Base-by-base conservation (phyloP, 106 monocot genomes). In the Xerophyta viscosa region DNA sequence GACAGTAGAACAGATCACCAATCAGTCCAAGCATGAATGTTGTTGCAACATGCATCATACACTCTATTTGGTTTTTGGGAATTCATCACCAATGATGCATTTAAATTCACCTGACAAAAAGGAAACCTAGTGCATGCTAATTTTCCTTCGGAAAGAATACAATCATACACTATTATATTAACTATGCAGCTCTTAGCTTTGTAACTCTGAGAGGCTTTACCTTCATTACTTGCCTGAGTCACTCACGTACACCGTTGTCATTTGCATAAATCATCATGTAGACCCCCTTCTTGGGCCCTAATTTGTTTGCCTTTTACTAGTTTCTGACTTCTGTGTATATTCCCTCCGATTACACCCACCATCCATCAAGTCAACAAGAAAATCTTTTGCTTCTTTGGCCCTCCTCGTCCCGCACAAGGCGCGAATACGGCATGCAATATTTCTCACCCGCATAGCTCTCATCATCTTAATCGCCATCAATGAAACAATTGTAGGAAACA, bases 401-500 rank as follows among this genome's bases (percentile, higher is more conserved):
- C 76, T 76, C 3, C 86, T 66, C 20, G 60, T 57, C 61, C 89
- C 89, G 45, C 85, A 86, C 22, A 98, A 41, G 1, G 94, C 66
- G 59, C 88, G 88, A 18, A 96, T 77, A 69, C 2, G 94, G 84
- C 0, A 88, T 96, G 44, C 85, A 96, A 8, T 75, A 77, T 66
- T 57, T 65, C 57, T 77, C 4, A 29, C 37, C 18, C 65, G 71
- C 98, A 98, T 89, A 10, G 41, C 33, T 48, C 79, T 67, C 81
- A 98, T 69, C 67, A 77, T 73, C 52, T 73, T 73, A 19, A 98
- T 49, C 4, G 77, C 98, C 77, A 74, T 86, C 70, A 1, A 96
- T 69, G 50, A 89, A 86, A 3, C 85, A 96, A 61, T 78, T 82
- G 48, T 85, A 96, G 5, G 96, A 82, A 11, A 94, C 84, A 2